Evolutionary conservation across 208 protist genomes (phyloP).

Genomic region (Angomonas deanei): DNA sequence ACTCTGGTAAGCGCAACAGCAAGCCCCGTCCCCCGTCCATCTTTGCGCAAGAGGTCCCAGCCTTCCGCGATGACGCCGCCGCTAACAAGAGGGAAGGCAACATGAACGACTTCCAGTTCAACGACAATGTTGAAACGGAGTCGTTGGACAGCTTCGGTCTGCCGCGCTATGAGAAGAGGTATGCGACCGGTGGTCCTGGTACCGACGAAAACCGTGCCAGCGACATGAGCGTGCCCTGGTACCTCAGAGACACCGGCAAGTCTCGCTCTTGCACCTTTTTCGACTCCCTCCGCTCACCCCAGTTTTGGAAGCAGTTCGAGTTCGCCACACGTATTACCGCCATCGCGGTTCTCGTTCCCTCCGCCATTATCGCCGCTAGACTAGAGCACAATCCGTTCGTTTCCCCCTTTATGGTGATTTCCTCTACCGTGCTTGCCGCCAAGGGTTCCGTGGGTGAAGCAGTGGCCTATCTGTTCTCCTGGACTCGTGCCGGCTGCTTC

Average conservation of each 20-base stretch:
- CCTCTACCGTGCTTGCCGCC: constrained; percentile 53
- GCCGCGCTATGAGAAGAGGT: constrained; percentile 42
- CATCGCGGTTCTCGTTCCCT: constrained; percentile 53
- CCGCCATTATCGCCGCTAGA: constrained; percentile 48
- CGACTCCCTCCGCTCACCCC: constrained; percentile 38
- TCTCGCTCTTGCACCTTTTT: constrained; percentile 46
- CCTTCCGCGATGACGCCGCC: neutral
- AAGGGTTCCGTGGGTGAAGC: constrained; percentile 69
- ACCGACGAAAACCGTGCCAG: constrained; percentile 12
- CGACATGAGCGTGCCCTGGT: constrained; percentile 61
- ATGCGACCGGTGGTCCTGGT: constrained; percentile 15
- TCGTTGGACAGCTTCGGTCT: constrained; percentile 68
- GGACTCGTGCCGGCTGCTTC: constrained; percentile 56
- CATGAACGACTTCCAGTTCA: neutral
- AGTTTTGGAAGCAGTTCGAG: constrained; percentile 81
- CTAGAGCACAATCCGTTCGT: constrained; percentile 55
- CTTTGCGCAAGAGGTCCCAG: neutral
- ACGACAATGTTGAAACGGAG: constrained; percentile 15
- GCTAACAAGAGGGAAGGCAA: neutral
- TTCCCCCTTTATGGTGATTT: constrained; percentile 58
- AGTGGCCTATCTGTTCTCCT: constrained; percentile 67
- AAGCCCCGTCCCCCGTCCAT: neutral
- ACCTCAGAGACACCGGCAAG: constrained; percentile 28
- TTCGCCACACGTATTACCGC: constrained; percentile 70
- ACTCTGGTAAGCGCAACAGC: neutral